phyloP scores from a whole-genome alignment of 2,329 filamentous ascomycete species.

The Aspergillus viridinutans region DNA sequence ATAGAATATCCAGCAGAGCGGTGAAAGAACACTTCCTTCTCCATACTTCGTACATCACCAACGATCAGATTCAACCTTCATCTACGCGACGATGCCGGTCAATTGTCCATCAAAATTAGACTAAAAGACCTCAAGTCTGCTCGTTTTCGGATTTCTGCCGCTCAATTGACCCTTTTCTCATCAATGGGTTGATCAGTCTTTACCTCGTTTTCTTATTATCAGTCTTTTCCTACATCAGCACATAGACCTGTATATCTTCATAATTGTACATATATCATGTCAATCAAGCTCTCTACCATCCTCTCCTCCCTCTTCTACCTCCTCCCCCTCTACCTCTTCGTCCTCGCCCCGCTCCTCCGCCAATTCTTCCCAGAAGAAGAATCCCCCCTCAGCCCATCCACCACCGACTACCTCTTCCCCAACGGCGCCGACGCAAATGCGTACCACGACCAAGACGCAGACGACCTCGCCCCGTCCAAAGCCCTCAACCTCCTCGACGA shows the following conservation, averaged over 20 bases:
- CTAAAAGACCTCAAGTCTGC: background rate
- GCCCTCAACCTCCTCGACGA: constrained; percentile 25
- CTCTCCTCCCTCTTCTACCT: constrained; percentile 34
- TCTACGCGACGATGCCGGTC: background rate
- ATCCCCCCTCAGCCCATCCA: too few relatives aligned
- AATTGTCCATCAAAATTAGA: background rate
- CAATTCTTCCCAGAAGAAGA: constrained; percentile 13
- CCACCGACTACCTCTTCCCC: background rate
- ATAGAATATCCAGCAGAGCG: background rate
- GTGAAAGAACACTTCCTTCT: background rate
- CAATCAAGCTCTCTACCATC: constrained; percentile 24
- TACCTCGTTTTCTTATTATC: background rate
- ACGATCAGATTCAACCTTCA: background rate
- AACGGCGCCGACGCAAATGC: background rate
- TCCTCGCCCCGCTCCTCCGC: constrained; percentile 30
- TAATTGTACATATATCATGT: background rate
- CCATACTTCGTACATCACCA: background rate
- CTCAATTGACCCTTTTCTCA: background rate
- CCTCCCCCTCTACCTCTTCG: constrained; percentile 34
- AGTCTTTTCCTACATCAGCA: background rate
- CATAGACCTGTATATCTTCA: background rate
- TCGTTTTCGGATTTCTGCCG: background rate
- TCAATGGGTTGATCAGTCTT: background rate
- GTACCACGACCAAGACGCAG: background rate
- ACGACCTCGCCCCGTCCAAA: constrained; percentile 2